Evolutionary conservation across 2,329 filamentous ascomycete genomes (phyloP).

Genomic region (Laburnicola sp.): DNA sequence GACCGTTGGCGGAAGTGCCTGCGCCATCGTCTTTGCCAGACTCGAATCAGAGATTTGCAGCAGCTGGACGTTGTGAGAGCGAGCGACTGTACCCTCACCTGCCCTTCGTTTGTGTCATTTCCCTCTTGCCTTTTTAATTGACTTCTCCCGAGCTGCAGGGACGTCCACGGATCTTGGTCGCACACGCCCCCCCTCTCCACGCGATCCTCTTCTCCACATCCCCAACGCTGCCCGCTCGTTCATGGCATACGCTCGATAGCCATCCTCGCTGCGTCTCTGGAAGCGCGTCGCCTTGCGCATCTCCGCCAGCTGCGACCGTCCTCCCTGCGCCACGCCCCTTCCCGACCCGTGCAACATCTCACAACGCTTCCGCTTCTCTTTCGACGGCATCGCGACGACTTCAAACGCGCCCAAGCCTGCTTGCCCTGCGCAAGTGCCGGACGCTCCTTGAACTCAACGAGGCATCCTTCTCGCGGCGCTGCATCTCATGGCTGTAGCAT

Average conservation of each 20-base stretch:
- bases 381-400: neutral
- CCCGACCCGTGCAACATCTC: slow-evolving; percentile 13
- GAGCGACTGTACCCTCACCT: slow-evolving; percentile 15
- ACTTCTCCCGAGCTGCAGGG: slow-evolving; percentile 27
- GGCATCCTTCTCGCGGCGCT: slow-evolving; percentile 8
- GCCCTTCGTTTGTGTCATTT: slow-evolving; percentile 28
- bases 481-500: slow-evolving; percentile 40
- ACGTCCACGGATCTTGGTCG: slow-evolving; percentile 28
- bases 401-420: neutral
- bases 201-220: slow-evolving; percentile 15
- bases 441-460: slow-evolving; percentile 14
- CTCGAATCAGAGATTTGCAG: neutral
- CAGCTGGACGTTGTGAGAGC: slow-evolving; percentile 7
- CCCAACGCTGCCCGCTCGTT: slow-evolving; percentile 11
- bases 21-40: slow-evolving; percentile 25
- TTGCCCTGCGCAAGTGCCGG: slow-evolving; percentile 8
- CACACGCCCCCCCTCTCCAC: slow-evolving; percentile 31
- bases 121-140: slow-evolving; percentile 24
- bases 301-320: neutral
- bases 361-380: slow-evolving; percentile 6
- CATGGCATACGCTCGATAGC: slow-evolving; percentile 20
- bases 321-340: slow-evolving; percentile 7
- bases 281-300: neutral
- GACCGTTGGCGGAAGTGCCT: slow-evolving; percentile 15
- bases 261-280: slow-evolving; percentile 1